Conservation (phyloP, 2,329 filamentous ascomycete genomes). For the Teratosphaeria pseudoeucalypti region DNA sequence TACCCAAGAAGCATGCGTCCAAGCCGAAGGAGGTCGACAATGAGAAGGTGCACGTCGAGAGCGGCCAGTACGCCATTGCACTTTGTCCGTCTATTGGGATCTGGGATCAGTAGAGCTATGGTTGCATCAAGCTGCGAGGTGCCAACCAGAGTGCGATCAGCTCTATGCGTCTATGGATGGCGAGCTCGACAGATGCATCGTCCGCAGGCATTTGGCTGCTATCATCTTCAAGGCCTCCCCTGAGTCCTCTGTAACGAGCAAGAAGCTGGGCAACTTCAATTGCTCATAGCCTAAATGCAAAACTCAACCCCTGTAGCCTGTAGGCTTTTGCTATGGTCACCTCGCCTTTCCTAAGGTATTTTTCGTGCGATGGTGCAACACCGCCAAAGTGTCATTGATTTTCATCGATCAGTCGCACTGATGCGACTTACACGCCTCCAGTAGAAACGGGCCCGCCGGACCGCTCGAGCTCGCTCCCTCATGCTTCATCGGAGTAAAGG, state of each 20-base stretch:
- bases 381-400: too few relatives aligned
- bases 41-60: conserved; percentile 6
- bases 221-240: neutral
- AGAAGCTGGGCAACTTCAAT: neutral
- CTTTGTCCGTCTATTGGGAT: neutral
- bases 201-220: neutral
- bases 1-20: conserved; percentile 7
- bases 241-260: neutral
- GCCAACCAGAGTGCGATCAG: neutral
- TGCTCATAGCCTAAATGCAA: too few relatives aligned
- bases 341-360: too few relatives aligned
- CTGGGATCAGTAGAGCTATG: neutral
- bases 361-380: too few relatives aligned
- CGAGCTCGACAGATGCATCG: too few relatives aligned
- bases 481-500: neutral
- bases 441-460: too few relatives aligned
- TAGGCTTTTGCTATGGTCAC: too few relatives aligned
- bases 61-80: neutral
- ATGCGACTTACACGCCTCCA: too few relatives aligned
- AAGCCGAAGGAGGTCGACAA: conserved; percentile 2
- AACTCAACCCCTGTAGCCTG: too few relatives aligned
- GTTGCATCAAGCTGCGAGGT: neutral
- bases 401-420: too few relatives aligned
- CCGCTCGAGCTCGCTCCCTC: neutral
- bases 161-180: neutral